Evolutionary conservation across 108 stramenopile genomes (phyloP).

Genomic region (Pseudonitzschia multistriata): DNA sequence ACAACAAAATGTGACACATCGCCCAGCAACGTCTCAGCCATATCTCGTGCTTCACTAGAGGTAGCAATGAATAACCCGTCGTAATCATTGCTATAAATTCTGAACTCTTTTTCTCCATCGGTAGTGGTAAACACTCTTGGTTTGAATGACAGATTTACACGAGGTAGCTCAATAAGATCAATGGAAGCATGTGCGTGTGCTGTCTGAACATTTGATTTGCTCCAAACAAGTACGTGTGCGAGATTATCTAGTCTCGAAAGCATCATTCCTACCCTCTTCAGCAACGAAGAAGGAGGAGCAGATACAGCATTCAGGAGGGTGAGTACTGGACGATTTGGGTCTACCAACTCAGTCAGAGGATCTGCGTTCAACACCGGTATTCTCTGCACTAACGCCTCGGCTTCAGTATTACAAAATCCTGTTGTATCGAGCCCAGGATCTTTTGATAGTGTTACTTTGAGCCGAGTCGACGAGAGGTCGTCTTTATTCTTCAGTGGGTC

Average conservation of each 20-base stretch:
- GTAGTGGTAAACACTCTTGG: conserved; percentile 64
- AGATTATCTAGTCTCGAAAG: conserved; percentile 92
- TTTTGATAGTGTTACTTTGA: conserved; percentile 75
- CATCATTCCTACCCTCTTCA: conserved; percentile 88
- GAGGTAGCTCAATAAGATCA: conserved; percentile 93
- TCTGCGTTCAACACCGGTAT: conserved; percentile 57
- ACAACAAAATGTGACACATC: conserved; percentile 90
- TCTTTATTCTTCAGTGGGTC: conserved; percentile 40
- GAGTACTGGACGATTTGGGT: conserved; percentile 62
- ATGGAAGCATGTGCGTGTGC: conserved; percentile 76
- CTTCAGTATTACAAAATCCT: conserved; percentile 87
- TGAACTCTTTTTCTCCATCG: conserved; percentile 69
- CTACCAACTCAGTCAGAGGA: conserved; percentile 44
- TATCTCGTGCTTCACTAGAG: conserved; percentile 72
- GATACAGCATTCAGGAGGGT: conserved; percentile 89
- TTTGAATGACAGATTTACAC: conserved; percentile 92
- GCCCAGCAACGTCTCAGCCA: conserved; percentile 81
- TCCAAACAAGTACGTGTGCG: conserved; percentile 96
- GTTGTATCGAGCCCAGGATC: conserved; percentile 70
- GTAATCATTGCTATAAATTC: conserved; percentile 92
- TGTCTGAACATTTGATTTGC: conserved; percentile 59
- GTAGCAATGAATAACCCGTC: conserved; percentile 94
- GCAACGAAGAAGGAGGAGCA: conserved; percentile 78
- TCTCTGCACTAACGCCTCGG: conserved; percentile 80
- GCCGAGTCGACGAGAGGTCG: conserved; percentile 57